phyloP scores from a whole-genome alignment of 2,329 filamentous ascomycete genomes.

The Colletotrichum tropicicola region DNA sequence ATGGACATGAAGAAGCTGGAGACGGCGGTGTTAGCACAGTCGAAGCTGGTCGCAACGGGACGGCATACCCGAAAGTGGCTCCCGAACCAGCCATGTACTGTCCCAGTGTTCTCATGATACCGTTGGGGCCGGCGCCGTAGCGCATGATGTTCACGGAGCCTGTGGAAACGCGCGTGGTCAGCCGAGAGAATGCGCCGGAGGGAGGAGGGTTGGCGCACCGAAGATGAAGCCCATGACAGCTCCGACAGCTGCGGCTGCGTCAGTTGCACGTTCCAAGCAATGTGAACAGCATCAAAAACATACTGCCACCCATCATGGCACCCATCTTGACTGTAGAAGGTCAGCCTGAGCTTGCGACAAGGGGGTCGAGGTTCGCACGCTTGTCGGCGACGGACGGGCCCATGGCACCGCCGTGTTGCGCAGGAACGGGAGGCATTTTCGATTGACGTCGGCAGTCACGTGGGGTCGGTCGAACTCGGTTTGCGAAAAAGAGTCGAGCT shows the following conservation, averaged over 20 bases:
- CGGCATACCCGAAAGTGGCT: conserved; percentile 88
- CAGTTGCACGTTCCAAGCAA: conserved; percentile 36
- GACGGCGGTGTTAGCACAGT: not conserved
- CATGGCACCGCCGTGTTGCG: conserved; percentile 46
- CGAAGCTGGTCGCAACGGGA: not conserved
- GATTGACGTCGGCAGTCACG: not conserved
- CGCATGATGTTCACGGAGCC: conserved; percentile 94
- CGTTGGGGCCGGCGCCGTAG: conserved; percentile 92
- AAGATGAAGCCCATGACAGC: conserved; percentile 98
- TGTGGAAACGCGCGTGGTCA: conserved; percentile 53
- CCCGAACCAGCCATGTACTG: conserved; percentile 98
- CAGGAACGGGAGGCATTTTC: conserved; percentile 52
- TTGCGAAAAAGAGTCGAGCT: not conserved
- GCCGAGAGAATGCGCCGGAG: not conserved
- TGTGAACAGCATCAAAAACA: conserved; percentile 46
- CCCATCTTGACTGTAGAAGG: conserved; percentile 87
- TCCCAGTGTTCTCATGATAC: conserved; percentile 91
- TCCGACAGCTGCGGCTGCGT: conserved; percentile 77
- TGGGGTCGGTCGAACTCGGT: not conserved
- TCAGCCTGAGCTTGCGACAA: conserved; percentile 33
- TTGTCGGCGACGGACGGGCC: conserved; percentile 65
- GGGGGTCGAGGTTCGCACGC: conserved; percentile 46
- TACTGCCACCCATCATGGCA: conserved; percentile 98
- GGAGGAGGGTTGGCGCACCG: conserved; percentile 62
- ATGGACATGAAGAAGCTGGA: conserved; percentile 96